Percentiles rank a stretch among this genome's conserved stretches.
Evolutionary conservation across 768 basidiomycete genomes (phyloP).

Genomic region (Boletus vinaceobasis): DNA sequence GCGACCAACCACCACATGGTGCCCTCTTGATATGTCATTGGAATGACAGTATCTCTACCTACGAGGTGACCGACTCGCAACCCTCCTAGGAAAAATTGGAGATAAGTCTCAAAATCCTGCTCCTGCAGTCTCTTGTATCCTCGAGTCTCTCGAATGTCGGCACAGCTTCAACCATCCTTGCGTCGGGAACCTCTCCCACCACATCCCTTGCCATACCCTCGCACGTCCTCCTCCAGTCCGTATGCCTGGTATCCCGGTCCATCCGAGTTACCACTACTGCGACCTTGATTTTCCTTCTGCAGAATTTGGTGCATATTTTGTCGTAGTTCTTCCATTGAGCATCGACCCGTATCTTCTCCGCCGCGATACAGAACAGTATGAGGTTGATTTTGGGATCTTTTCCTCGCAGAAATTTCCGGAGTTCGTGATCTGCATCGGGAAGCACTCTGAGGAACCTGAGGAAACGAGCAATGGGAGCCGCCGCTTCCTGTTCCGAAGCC

Average conservation of each 20-base stretch:
- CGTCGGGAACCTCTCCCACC: neutral
- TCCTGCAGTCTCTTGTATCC: neutral
- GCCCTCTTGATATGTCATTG: too few relatives aligned
- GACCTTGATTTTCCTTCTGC: conserved; percentile 6
- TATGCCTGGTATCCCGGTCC: neutral
- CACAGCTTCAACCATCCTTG: conserved; percentile 5
- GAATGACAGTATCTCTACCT: too few relatives aligned
- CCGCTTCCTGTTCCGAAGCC: neutral
- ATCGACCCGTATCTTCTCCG: neutral
- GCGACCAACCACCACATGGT: too few relatives aligned
- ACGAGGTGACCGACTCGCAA: neutral
- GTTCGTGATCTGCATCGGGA: conserved; percentile 9
- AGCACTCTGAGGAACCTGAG: neutral
- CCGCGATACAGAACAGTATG: conserved; percentile 12
- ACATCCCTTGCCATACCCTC: neutral
- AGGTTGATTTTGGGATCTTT: conserved; percentile 7
- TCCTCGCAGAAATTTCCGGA: conserved; percentile 10
- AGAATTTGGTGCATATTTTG: conserved; percentile 13
- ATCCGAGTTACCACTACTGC: conserved; percentile 15
- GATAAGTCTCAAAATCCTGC: conserved; percentile 1
- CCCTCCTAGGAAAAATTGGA: neutral
- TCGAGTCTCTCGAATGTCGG: conserved; percentile 2
- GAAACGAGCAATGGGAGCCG: neutral
- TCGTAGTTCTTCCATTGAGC: conserved; percentile 12
- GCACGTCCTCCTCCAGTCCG: conserved; percentile 1